Evolutionary conservation across 257 asterid species (phyloP).

Genomic region (Solanum commersonii): DNA sequence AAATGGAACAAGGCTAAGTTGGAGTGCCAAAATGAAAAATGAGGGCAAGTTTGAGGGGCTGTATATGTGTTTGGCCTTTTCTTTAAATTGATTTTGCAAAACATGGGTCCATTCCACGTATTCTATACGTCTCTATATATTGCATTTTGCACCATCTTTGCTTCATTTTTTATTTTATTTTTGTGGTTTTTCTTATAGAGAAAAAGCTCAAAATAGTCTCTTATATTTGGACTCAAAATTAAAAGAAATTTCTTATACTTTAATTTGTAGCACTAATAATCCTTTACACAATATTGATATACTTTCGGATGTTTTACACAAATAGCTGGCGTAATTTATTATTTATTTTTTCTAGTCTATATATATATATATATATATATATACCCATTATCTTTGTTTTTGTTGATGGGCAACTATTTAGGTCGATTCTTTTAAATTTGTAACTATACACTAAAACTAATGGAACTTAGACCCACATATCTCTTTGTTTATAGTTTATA

Average conservation of each 20-base stretch:
- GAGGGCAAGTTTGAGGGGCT: too few species aligned
- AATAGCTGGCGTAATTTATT: background rate
- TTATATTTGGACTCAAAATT: background rate
- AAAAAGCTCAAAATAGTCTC: background rate
- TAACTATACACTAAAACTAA: background rate
- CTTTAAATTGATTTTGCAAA: background rate
- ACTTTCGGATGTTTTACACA: background rate
- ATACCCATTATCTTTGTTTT: too few species aligned
- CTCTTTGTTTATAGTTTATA: background rate
- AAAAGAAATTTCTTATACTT: background rate
- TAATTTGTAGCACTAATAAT: background rate
- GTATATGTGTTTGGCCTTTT: too few species aligned
- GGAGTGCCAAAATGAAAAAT: too few species aligned
- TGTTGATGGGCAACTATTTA: too few species aligned
- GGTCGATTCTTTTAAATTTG: too few species aligned
- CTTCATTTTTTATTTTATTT: background rate
- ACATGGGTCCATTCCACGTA: background rate
- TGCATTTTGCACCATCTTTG: background rate
- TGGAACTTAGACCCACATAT: background rate
- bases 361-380: background rate
- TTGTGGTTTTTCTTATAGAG: background rate
- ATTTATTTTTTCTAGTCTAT: background rate
- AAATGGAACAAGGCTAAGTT: too few species aligned
- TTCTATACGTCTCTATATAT: background rate
- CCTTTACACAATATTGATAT: background rate